Base-by-base conservation (phyloP, 2,329 filamentous ascomycete genomes). In the Exutisphaerella laricina region DNA sequence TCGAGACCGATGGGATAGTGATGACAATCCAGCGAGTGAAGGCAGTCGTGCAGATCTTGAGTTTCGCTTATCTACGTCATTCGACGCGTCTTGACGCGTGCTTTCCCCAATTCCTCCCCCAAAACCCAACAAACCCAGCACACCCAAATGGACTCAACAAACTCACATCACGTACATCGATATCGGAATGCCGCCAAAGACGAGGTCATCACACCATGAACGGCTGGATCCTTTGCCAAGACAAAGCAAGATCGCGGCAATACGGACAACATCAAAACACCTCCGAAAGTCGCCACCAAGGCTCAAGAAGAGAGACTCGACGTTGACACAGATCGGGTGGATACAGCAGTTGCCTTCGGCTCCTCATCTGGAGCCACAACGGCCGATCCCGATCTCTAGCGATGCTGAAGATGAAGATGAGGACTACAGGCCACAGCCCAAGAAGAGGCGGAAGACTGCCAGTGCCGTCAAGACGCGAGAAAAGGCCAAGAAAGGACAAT, bases 271-370 rank as follows among this genome's bases (percentile, higher is more conserved):
- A 18, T 38, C 37, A 21, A 17, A 21, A 22, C 43, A 32, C 10
- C 48, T 23, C 22, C 41, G 39, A 21, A 35, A 36, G 23, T 46
- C 46, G 26, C 33, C 46, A 10, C 31, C 37, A 4, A 23, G 31
- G 4, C 33, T 40, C 29, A 22, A 36, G 34, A 49, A 45, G 16
- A 32, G 43, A 22, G 46, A 55, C 26, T 49, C 49, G 7, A 55
- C 50, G 9, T 38, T 55, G 41, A 55, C 52, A 5, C 52, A 55
- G 21, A 43, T 49, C 29, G 50, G 53, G 32, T 53, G 48, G 25
- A 32, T 53, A 26, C 37, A 21, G 28, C 33, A 33, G n/a, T n/a
- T n/a, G n/a, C n/a, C n/a, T n/a, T n/a, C n/a, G n/a, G n/a, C 33
- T 25, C 23, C 31, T 33, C 36, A 20, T 13, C 18, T 31, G 17